These are phyloP conservation scores for Spatholobus suberectus DNA, from an alignment of 306 rosid species.

Conservation along the genomic window DNA sequence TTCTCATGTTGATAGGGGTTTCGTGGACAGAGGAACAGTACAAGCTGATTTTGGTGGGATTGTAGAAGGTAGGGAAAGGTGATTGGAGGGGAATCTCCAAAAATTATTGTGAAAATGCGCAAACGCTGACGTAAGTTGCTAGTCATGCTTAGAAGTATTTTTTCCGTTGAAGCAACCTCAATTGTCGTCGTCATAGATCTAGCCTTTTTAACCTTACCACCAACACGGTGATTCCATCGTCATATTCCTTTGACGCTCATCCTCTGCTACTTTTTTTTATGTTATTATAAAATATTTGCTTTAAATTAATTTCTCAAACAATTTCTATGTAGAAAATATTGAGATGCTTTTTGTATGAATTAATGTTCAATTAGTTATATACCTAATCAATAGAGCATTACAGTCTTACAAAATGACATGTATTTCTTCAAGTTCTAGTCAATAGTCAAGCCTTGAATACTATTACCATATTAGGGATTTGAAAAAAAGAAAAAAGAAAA, in stretches of 20 bases:
- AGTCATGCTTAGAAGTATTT: conserved; percentile 98
- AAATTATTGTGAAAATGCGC: conserved; percentile 91
- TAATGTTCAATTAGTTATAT: conserved; percentile 26
- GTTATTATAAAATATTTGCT: neutral
- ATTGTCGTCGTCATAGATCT: conserved; percentile 99
- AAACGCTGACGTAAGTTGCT: conserved; percentile 98
- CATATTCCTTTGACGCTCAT: neutral
- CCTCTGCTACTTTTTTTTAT: too few relatives aligned
- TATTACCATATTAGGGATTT: neutral
- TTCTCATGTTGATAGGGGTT: conserved; percentile 66
- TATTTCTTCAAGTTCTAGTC: conserved; percentile 4
- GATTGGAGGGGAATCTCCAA: conserved; percentile 99
- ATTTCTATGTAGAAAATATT: neutral
- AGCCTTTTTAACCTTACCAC: conserved; percentile 98
- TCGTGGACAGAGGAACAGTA: conserved; percentile 99
- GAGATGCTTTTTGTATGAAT: neutral
- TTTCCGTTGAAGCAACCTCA: conserved; percentile 87
- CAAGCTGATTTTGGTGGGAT: conserved; percentile 87
- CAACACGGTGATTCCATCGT: conserved; percentile 63
- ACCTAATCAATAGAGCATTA: neutral
- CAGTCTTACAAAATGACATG: neutral
- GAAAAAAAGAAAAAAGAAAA: too few relatives aligned
- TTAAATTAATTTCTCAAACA: neutral
- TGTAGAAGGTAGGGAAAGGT: conserved; percentile 96
- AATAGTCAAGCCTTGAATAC: neutral